phyloP scores from a whole-genome alignment of 768 basidiomycete genomes.

The Amanita polypyramis region DNA sequence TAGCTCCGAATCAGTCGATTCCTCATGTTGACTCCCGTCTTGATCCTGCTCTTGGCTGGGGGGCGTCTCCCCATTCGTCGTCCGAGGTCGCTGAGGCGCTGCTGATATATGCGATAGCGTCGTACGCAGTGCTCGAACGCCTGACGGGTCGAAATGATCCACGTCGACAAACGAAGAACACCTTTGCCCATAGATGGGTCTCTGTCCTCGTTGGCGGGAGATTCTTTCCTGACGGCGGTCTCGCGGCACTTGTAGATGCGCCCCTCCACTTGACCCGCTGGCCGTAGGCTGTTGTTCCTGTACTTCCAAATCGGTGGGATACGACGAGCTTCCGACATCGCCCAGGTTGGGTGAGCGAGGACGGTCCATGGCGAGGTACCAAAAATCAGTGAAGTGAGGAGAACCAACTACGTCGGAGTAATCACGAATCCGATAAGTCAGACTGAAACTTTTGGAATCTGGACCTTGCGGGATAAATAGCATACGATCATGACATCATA shows the following conservation, averaged over 20 bases:
- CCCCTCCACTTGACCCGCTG: neutral
- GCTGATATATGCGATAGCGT: conserved; percentile 21
- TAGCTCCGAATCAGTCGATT: conserved; percentile 15
- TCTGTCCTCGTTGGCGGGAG: neutral
- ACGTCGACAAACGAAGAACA: conserved; percentile 25
- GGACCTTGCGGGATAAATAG: neutral
- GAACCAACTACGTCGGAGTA: neutral
- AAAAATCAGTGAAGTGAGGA: neutral
- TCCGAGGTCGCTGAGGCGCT: conserved; percentile 2
- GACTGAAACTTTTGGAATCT: neutral
- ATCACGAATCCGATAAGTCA: too few relatives aligned
- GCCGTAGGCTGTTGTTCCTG: neutral
- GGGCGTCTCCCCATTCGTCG: neutral
- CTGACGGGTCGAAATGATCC: conserved; percentile 45
- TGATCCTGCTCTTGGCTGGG: too few relatives aligned
- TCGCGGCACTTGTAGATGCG: neutral
- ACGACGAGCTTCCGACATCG: too few relatives aligned
- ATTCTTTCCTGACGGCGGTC: neutral
- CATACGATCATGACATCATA: conserved; percentile 5
- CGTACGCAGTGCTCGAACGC: conserved; percentile 29
- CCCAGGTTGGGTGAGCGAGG: neutral
- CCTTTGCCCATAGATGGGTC: neutral
- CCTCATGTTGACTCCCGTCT: conserved; percentile 2
- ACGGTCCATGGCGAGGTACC: neutral
- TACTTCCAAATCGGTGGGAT: neutral